Evolutionary conservation across 257 asterid species (phyloP).

Genomic region (Nicotiana paniculata): DNA sequence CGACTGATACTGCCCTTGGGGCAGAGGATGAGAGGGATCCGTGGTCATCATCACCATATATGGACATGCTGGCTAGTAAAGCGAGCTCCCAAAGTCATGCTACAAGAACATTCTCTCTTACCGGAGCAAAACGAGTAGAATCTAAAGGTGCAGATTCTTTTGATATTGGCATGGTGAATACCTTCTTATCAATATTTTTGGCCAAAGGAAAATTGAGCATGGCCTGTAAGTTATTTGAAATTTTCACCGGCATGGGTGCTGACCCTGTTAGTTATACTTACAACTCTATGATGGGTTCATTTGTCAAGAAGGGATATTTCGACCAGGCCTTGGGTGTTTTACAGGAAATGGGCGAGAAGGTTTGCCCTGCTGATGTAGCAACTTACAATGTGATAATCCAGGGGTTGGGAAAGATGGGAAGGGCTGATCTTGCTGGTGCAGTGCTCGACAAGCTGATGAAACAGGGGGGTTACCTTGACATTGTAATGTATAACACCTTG

Average conservation of each 20-base stretch:
- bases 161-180: conserved; percentile 80
- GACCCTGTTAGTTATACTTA: conserved; percentile 71
- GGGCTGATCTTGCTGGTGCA: conserved; percentile 79
- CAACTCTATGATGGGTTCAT: conserved; percentile 86
- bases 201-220: conserved; percentile 85
- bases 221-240: conserved; percentile 88
- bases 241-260: conserved; percentile 59
- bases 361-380: conserved; percentile 69
- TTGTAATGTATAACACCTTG: conserved; percentile 89
- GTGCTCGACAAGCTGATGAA: conserved; percentile 62
- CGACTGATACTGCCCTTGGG: conserved; percentile 11
- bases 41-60: conserved; percentile 94
- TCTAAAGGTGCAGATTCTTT: conserved; percentile 66
- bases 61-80: conserved; percentile 68
- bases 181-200: conserved; percentile 75
- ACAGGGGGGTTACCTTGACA: conserved; percentile 89
- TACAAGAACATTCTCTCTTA: conserved; percentile 29
- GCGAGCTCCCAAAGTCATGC: conserved; percentile 20
- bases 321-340: conserved; percentile 83
- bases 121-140: conserved; percentile 56
- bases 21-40: conserved; percentile 37
- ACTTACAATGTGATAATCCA: conserved; percentile 76
- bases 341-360: conserved; percentile 58
- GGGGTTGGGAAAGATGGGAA: conserved; percentile 86
- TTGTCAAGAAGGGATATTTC: conserved; percentile 86